A percentile compares a stretch with the other conserved stretches of the same genome.
Evolutionary conservation across 441 rosid genomes (phyloP).

Genomic region (Populus hybrid): DNA sequence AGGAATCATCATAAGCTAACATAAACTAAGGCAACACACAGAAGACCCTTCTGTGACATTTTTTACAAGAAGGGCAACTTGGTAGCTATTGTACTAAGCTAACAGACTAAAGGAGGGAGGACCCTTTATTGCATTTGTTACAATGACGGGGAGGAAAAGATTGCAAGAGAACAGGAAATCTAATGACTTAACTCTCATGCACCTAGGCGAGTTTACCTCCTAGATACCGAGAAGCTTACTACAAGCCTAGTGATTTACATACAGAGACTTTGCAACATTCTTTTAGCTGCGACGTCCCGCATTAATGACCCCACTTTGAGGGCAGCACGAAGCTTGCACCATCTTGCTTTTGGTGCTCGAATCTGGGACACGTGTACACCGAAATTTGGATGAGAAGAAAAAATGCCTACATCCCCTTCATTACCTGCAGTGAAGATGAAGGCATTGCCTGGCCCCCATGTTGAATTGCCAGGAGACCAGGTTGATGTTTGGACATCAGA

Average conservation of each 20-base stretch:
- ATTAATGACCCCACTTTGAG: conserved; percentile 29
- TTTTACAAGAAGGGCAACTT: neutral
- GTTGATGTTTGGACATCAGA: conserved; percentile 20
- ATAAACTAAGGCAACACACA: neutral
- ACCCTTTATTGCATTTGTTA: conserved; percentile 4
- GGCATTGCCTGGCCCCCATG: conserved; percentile 24
- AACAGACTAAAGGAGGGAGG: neutral
- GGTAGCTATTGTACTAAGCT: neutral
- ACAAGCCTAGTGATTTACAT: conserved; percentile 17
- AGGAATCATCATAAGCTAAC: neutral
- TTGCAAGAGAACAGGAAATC: neutral
- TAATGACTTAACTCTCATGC: conserved; percentile 4
- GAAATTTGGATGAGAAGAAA: conserved; percentile 26
- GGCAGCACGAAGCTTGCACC: conserved; percentile 70
- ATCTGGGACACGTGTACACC: conserved; percentile 25
- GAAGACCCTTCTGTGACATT: neutral
- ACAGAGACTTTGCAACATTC: conserved; percentile 15
- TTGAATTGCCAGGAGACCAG: conserved; percentile 16
- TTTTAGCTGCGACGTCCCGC: conserved; percentile 32
- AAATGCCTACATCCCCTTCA: conserved; percentile 16
- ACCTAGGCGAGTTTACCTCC: conserved; percentile 14
- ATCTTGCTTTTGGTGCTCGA: conserved; percentile 42
- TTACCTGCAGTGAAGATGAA: conserved; percentile 11
- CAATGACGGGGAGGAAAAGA: neutral
- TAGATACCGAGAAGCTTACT: conserved; percentile 15